phyloP scores from a whole-genome alignment of 139 green algal genomes.

The Tetradesmus obliquus region DNA sequence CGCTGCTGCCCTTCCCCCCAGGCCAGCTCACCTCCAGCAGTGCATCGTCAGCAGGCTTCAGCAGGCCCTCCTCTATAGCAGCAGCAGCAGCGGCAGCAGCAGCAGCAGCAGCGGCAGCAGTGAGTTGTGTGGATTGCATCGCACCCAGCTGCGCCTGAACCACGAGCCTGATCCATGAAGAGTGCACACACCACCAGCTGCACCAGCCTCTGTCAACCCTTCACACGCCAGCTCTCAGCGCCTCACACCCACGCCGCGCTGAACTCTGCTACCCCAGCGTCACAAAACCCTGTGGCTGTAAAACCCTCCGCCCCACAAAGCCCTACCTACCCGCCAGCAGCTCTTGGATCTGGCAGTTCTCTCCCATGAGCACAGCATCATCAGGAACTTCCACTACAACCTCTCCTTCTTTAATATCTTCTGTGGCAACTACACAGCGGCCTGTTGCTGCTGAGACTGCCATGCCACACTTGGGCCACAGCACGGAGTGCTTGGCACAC shows the following conservation, averaged over 20 bases:
- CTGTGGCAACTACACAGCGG: constrained; percentile 51
- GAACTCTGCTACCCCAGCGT: not conserved
- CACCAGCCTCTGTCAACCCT: too few species aligned
- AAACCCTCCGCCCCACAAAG: not conserved
- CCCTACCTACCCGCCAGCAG: constrained; percentile 59
- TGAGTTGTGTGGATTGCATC: not conserved
- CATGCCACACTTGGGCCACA: constrained; percentile 30
- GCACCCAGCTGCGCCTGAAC: too few species aligned
- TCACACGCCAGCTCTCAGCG: too few species aligned
- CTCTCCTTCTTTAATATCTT: constrained; percentile 53
- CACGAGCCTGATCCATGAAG: too few species aligned
- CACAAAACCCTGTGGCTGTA: not conserved
- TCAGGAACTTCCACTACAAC: constrained; percentile 72
- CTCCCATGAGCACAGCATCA: constrained; percentile 64
- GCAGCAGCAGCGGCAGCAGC: not conserved
- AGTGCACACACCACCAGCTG: too few species aligned
- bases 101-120: not conserved
- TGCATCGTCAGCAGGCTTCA: constrained; percentile 57
- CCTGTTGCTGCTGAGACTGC: not conserved
- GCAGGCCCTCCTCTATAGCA: constrained; percentile 51
- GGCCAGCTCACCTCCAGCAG: constrained; percentile 49
- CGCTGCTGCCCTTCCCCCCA: not conserved
- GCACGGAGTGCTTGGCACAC: constrained; percentile 34
- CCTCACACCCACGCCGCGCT: too few species aligned
- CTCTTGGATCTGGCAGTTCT: constrained; percentile 59